A percentile compares a stretch with the other conserved stretches of the same genome.
Evolutionary conservation across 345 rosid genomes (phyloP).

Genomic region (Populus euphratica): DNA sequence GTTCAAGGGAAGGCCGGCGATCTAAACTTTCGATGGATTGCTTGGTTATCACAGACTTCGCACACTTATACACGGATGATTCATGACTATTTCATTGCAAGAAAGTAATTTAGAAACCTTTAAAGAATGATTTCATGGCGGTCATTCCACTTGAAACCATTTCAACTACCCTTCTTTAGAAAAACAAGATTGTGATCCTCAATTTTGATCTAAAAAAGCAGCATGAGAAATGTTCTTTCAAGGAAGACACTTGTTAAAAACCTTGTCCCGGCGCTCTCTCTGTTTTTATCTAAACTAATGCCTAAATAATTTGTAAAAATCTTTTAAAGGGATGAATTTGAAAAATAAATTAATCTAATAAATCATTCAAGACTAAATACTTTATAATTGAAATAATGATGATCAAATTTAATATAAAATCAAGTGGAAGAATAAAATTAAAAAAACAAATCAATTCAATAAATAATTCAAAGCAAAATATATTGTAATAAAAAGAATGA

Average conservation of each 20-base stretch:
- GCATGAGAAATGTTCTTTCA: no score
- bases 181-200: neutral
- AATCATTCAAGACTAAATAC: no score
- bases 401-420: no score
- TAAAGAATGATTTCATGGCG: neutral
- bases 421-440: accelerated
- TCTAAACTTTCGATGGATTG: neutral
- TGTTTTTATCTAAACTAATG: no score
- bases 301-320: no score
- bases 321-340: no score
- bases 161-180: neutral
- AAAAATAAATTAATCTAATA: no score
- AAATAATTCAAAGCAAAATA: no score
- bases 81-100: neutral
- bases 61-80: neutral
- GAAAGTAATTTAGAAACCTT: neutral
- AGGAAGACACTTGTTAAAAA: neutral
- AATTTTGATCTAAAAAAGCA: neutral
- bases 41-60: neutral
- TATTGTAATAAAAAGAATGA: accelerated
- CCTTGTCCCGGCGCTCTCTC: no score
- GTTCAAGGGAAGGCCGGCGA: neutral
- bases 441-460: no score
- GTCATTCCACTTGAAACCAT: neutral
- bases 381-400: no score